A percentile compares a stretch with the other conserved stretches of the same genome.
These are phyloP conservation scores for Sicyos baderoa DNA, from an alignment of 306 rosid genomes.

Conservation along the genomic window DNA sequence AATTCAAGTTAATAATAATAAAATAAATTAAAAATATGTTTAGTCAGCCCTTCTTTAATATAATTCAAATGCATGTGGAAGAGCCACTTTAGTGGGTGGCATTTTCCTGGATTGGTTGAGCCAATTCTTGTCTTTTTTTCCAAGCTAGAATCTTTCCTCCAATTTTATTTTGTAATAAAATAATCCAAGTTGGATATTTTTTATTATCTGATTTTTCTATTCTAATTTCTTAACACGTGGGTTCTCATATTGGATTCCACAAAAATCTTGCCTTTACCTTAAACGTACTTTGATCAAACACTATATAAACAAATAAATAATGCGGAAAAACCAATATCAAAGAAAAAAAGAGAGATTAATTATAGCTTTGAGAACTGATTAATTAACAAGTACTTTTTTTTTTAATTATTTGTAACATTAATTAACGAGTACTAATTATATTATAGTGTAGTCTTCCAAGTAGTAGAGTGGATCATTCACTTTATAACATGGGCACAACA, in stretches of 20 bases:
- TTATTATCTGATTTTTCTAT: not conserved
- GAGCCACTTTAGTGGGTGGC: slow-evolving; percentile 6
- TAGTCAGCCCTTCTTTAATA: not conserved
- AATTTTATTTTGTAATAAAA: not conserved
- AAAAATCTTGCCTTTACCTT: not conserved
- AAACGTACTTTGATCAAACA: not conserved
- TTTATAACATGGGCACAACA: too few relatives aligned
- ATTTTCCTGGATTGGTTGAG: slow-evolving; percentile 2
- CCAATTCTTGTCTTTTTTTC: not conserved
- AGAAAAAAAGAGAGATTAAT: too few relatives aligned
- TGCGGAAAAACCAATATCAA: not conserved
- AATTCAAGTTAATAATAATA: too few relatives aligned
- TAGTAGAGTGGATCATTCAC: too few relatives aligned
- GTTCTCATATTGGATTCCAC: not conserved
- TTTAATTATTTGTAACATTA: not conserved
- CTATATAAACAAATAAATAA: not conserved
- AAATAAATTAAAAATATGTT: not conserved
- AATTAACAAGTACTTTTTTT: too few relatives aligned
- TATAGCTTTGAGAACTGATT: too few relatives aligned
- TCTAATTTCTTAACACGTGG: not conserved
- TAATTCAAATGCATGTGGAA: not conserved
- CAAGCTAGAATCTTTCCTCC: not conserved
- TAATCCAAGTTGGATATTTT: not conserved
- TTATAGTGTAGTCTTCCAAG: not conserved
- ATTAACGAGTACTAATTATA: not conserved